phyloP scores from a whole-genome alignment of 1,284 basidiomycete species.

The Tylopilus orsonianus region DNA sequence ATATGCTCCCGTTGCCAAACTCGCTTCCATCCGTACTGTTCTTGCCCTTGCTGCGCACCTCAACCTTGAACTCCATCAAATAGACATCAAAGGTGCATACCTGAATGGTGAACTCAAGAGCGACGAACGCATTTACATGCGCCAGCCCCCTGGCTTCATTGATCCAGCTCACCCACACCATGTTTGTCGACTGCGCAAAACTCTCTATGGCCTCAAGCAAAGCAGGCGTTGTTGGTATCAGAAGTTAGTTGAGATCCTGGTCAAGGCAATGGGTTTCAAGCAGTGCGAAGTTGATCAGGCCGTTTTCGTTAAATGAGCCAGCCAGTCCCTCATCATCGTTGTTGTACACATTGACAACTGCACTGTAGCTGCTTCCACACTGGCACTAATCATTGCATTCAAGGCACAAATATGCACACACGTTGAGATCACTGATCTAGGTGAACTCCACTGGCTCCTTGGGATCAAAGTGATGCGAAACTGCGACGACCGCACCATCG shows the following conservation, averaged over 20 bases:
- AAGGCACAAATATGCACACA: background rate
- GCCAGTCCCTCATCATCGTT: background rate
- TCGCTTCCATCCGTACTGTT: constrained; percentile 29
- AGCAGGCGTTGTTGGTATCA: background rate
- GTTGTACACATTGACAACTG: background rate
- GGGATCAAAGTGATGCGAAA: constrained; percentile 29
- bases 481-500: constrained; percentile 11
- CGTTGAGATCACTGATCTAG: background rate
- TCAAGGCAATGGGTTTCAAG: background rate
- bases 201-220: background rate
- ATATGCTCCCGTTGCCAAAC: constrained; percentile 33
- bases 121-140: background rate
- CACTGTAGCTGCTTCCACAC: background rate
- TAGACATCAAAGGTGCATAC: constrained; percentile 6
- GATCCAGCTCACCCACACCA: background rate
- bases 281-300: background rate
- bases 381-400: background rate
- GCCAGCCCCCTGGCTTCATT: background rate
- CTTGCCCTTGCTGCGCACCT: constrained; percentile 12
- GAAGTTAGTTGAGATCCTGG: background rate
- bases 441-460: constrained; percentile 18
- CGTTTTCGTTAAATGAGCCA: background rate
- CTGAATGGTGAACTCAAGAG: background rate
- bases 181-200: background rate
- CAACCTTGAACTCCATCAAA: background rate